Base-by-base conservation (phyloP, 2,329 filamentous ascomycete genomes). In the Botrytis hyacinthi region DNA sequence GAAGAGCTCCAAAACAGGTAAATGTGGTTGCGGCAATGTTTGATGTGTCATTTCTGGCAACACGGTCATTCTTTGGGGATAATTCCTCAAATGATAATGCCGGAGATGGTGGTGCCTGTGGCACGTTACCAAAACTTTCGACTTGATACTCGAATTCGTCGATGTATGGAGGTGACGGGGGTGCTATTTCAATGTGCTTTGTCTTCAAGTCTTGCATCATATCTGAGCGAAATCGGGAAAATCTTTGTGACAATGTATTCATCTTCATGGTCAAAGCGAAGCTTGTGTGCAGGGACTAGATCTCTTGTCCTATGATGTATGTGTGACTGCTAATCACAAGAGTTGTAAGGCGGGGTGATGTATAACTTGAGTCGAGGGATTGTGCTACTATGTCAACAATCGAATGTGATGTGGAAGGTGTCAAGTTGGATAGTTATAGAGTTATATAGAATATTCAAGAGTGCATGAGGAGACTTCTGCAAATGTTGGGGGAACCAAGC, bases 101-200 rank as follows among this genome's bases (percentile, higher is more conserved):
- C 22, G 71, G 62, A 37, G 71, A 72, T 46, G 62, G 62, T 40
- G 42, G 37, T 18, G 37, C 40, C 7, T 42, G 48, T 37, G 48
- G 32, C 20, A 72, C n/a, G 29, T 10, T 18, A n/a, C 35, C 48
- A n/a, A 44, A 48, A 54, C 26, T 72, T 37, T 72, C 71, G 8
- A 59, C 22, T 68, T 72, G 71, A 32, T 72, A 72, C 26, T 72
- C 71, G 51, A 57, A 72, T 14, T 72, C 71, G 63, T 54, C 48
- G 18, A 72, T 69, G 32, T 68, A 72, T 20, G 22, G 51, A 40
- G 71, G 71, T 40, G 42, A 40, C 18, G 12, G 32, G 4, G 35
- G n/a, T 44, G 29, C 10, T 6, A 57, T 20, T 26, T 44, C 42
- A 32, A 29, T 37, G 22, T 60, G 44, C n/a, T n/a, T 44, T 22